Evolutionary conservation across 2,329 filamentous ascomycete genomes (phyloP).

Genomic region (Cladosporium sp.): DNA sequence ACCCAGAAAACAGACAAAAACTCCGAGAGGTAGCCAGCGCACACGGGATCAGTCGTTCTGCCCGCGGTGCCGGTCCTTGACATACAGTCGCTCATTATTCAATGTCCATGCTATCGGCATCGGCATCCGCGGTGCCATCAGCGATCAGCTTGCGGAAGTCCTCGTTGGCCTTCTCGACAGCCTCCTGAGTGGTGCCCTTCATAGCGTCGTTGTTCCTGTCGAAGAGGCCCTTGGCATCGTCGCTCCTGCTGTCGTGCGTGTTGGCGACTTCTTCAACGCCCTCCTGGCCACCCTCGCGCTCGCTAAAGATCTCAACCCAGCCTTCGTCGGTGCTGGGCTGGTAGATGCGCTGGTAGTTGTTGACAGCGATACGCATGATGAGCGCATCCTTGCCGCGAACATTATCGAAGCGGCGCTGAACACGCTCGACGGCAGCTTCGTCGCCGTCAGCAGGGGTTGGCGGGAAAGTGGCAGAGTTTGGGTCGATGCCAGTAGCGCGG

Average conservation of each 20-base stretch:
- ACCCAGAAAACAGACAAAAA: background rate
- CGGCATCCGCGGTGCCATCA: conserved; percentile 21
- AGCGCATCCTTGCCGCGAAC: conserved; percentile 46
- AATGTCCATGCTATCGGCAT: conserved; percentile 32
- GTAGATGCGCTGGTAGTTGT: conserved; percentile 48
- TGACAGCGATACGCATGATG: conserved; percentile 47
- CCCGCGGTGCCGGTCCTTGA: background rate
- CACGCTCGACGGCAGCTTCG: conserved; percentile 24
- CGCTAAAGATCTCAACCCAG: conserved; percentile 42
- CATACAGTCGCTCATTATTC: conserved; percentile 22
- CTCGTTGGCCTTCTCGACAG: conserved; percentile 48
- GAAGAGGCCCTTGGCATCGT: conserved; percentile 41
- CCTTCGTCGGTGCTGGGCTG: conserved; percentile 46
- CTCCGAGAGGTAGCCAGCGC: background rate
- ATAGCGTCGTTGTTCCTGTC: conserved; percentile 50
- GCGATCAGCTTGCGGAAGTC: conserved; percentile 31
- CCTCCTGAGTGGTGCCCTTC: conserved; percentile 49
- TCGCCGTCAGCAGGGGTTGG: conserved; percentile 24
- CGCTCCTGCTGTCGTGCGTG: conserved; percentile 33
- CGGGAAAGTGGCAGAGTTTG: conserved; percentile 21
- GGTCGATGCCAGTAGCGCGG: conserved; percentile 40
- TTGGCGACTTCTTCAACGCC: conserved; percentile 39
- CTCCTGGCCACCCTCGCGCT: conserved; percentile 40
- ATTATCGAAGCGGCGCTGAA: conserved; percentile 31
- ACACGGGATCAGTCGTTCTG: background rate